Base-by-base conservation (phyloP, 2,329 filamentous ascomycete species). In the Graphium sp. region DNA sequence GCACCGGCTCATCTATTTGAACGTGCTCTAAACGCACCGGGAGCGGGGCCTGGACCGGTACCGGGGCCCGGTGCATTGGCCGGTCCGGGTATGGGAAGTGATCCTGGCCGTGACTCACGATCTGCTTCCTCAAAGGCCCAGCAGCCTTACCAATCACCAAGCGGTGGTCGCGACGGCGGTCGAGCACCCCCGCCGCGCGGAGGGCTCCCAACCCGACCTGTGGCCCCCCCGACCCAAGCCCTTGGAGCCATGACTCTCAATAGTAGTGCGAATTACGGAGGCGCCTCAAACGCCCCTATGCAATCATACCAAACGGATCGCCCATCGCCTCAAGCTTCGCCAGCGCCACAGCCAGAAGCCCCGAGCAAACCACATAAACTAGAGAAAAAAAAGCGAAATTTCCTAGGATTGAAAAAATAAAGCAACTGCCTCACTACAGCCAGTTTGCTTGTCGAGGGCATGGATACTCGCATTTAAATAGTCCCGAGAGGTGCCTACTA, bases 1-100 rank as follows among this genome's bases (percentile, higher is more conserved):
- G 80, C 85, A 1, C 89, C 89, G 1, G 74, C 74, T 5, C 82
- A 93, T 53, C 55, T 98, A 7, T 89, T 89, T 40, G 83, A 92
- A 49, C 69, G 73, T 4, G 29, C 27, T 5, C 31, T 30, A 7
- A 16, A 16, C 30, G 14, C 26, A 32, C n/a, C 33, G 28, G 5
- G 28, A 27, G 14, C 29, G 27, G 11, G 16, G n/a, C n/a, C n/a
- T 31, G 26, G 26, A 34, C 7, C 24, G 10, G 25, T 18, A 18
- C 8, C 31, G 26, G 10, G 31, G 18, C n/a, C n/a, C n/a, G n/a
- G n/a, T n/a, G n/a, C n/a, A n/a, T n/a, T n/a, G n/a, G n/a, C n/a
- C n/a, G n/a, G n/a, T n/a, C n/a, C n/a, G n/a, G n/a, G n/a, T n/a
- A n/a, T n/a, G n/a, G 17, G 26, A 26, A 3, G 13, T 30, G 24